phyloP scores from a whole-genome alignment of 2,329 filamentous ascomycete genomes.

The Tolypocladium pustulatum region DNA sequence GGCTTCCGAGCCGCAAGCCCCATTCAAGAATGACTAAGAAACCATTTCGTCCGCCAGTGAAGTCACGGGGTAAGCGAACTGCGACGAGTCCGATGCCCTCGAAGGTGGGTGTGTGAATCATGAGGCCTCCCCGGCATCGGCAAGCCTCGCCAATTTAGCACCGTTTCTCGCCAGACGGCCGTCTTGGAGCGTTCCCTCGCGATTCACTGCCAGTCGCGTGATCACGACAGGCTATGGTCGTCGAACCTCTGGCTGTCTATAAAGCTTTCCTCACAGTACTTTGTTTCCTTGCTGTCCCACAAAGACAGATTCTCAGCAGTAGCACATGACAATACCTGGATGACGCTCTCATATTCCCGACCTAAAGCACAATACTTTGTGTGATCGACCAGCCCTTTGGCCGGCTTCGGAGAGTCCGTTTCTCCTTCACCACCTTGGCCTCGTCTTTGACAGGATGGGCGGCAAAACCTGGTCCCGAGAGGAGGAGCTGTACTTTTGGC shows the following conservation, averaged over 20 bases:
- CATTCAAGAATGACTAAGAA: slow-evolving; percentile 28
- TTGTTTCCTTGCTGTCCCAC: background rate
- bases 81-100: background rate
- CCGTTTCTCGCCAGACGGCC: background rate
- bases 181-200: background rate
- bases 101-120: slow-evolving; percentile 2
- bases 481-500: slow-evolving; percentile 42
- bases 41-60: background rate
- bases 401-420: background rate
- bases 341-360: background rate
- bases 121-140: background rate
- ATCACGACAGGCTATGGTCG: background rate
- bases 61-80: background rate
- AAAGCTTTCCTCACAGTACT: background rate
- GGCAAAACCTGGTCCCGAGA: slow-evolving; percentile 37
- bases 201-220: background rate
- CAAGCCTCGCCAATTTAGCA: background rate
- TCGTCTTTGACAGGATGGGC: slow-evolving; percentile 26
- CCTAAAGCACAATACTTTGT: background rate
- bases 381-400: background rate
- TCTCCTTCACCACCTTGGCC: background rate
- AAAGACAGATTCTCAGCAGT: background rate
- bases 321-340: background rate
- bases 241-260: background rate
- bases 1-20: slow-evolving; percentile 30